These are phyloP conservation scores for Candida anutae DNA, from an alignment of 1,139 yeast genomes.

Conservation along the genomic window DNA sequence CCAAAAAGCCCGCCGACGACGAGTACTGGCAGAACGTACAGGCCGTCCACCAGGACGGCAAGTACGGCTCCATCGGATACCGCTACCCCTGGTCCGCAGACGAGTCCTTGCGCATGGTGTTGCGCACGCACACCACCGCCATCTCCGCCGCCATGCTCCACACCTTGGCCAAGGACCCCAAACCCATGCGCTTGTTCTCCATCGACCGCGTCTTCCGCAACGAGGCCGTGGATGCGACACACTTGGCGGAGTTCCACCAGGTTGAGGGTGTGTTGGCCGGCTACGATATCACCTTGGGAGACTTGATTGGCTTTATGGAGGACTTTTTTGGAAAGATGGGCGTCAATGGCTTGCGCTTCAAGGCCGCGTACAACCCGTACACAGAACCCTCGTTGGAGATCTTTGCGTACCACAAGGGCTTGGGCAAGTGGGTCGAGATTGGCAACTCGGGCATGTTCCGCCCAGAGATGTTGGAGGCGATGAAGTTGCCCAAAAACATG, in stretches of 20 bases:
- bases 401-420: constrained; percentile 92
- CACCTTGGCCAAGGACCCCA: constrained; percentile 80
- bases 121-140: constrained; percentile 97
- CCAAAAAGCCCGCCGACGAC: constrained; percentile 75
- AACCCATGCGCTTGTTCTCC: constrained; percentile 86
- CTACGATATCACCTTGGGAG: constrained; percentile 89
- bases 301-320: constrained; percentile 96
- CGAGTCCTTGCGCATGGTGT: constrained; percentile 83
- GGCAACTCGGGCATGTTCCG: constrained; percentile 99
- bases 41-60: constrained; percentile 83
- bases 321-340: constrained; percentile 97
- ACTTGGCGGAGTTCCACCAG: constrained; percentile 98
- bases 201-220: constrained; percentile 98
- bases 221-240: constrained; percentile 99
- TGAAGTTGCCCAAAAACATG: constrained; percentile 94
- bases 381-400: constrained; percentile 99
- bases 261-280: constrained; percentile 99
- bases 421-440: constrained; percentile 96
- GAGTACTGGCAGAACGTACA: constrained; percentile 71
- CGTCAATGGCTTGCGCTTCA: constrained; percentile 87
- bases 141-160: constrained; percentile 85
- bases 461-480: constrained; percentile 97
- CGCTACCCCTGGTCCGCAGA: constrained; percentile 95
- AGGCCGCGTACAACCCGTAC: constrained; percentile 98
- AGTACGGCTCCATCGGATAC: constrained; percentile 93